Evolutionary conservation across 2,329 filamentous ascomycete species (phyloP), one percentile per base, ranked within the genome.

Genomic region (Zymoseptoria passerinii): DNA sequence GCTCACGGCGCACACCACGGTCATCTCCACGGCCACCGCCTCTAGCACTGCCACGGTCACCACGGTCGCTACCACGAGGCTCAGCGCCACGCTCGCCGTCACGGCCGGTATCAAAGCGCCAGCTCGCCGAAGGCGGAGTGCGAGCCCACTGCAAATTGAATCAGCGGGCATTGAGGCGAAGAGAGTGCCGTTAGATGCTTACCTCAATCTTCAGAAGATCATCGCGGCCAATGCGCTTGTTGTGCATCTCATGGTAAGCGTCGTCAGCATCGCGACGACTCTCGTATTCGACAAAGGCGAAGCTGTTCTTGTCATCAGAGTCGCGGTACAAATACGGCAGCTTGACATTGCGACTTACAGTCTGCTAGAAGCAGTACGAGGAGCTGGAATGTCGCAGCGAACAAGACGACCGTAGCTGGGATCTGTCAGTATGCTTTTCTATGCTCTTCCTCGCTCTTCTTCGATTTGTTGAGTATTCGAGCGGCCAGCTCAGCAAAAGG

Each of bases 171-270:
- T 40, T 49, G 28, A 49, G 28, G 48, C n/a, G 28, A 44, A 13
- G 2, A 44, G 35, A 44, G 7, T n/a, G 2, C 13, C 35, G 16
- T 44, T 44, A 13, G 10, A 44, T 50, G 67, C 83, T 67, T 78
- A 96, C 94, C 84, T 99, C 94, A 66, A 99, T 97, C 80, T 99
- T 99, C 78, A 99, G 75, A 60, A 96, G 79, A 71, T 99, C 94
- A 72, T 99, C 94, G 63, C 92, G 88, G 52, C 91, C 92, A 68
- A 99, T 91, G 66, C 92, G 90, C 84, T 96, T 96, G 81, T 97
- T 97, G 74, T 99, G 94, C 94, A 99, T 99, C 79, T 99, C 94
- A 75, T 99, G 90, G 74, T 99, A 99, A 52, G 94, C 94, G 78
- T 99, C 94, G 75, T 99, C 94, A 64, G 94, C 92, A 81, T 99